Conservation (phyloP, 2,329 filamentous ascomycete species). For the Aspergillus clavatus region DNA sequence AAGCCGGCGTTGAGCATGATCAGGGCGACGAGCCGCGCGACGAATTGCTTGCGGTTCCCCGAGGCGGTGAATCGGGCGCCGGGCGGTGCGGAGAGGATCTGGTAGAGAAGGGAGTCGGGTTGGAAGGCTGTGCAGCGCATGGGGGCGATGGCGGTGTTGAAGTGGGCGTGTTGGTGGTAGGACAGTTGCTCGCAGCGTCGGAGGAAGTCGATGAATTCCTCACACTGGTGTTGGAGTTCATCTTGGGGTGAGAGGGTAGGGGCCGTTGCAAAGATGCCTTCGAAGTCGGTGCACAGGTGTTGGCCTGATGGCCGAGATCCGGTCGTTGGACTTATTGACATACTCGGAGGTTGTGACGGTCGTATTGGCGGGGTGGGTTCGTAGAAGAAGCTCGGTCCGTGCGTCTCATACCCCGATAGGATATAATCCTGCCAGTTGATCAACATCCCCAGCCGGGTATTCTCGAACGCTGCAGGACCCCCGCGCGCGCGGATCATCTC, state of each 20-base stretch:
- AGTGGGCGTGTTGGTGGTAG: conserved; percentile 22
- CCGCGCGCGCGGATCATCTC: conserved; percentile 37
- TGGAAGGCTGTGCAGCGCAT: conserved; percentile 28
- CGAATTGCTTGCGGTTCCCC: conserved; percentile 37
- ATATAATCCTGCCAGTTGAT: conserved; percentile 43
- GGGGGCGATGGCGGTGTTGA: conserved; percentile 12
- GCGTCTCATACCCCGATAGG: conserved; percentile 35
- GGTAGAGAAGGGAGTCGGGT: conserved; percentile 27
- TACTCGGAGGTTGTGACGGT: conserved; percentile 5
- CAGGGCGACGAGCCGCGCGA: conserved; percentile 32
- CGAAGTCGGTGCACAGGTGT: not conserved
- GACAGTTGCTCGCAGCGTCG: conserved; percentile 36
- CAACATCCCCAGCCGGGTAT: conserved; percentile 37
- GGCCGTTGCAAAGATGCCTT: not conserved
- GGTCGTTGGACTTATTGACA: conserved; percentile 2
- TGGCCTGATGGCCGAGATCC: not conserved
- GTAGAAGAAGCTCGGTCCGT: conserved; percentile 33
- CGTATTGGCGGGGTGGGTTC: conserved; percentile 18
- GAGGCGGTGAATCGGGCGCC: conserved; percentile 31
- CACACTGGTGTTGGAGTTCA: conserved; percentile 34
- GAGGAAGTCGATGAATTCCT: conserved; percentile 37
- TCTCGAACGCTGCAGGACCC: conserved; percentile 32
- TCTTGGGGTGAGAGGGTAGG: conserved; percentile 17
- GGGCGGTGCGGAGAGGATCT: conserved; percentile 31
- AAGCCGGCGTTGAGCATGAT: conserved; percentile 38